Base-by-base conservation (phyloP, 2,329 filamentous ascomycete species). In the Basipetospora chlamydospora region DNA sequence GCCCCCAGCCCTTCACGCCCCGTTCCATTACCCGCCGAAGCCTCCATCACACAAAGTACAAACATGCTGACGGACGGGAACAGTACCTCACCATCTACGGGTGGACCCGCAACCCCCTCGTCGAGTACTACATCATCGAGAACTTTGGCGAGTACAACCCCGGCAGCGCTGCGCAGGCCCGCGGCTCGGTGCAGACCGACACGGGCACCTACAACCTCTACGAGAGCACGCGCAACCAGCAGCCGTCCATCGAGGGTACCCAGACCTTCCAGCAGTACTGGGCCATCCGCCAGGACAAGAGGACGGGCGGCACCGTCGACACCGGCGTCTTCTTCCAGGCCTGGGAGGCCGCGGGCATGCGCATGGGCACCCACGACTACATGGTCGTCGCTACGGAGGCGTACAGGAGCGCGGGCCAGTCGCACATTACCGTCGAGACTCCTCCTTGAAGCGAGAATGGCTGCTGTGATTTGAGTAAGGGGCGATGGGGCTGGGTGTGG, bases 361-460 rank as follows among this genome's bases (percentile, higher is more conserved):
- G 51, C 18, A 47, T 73, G 9, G 69, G 68, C 3, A 55, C 43
- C 26, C 56, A 60, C 44, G 55, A 72, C 49, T 73, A 73, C 49
- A 60, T 65, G 57, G 68, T 73, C 41, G 52, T 71, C 15, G 67
- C 67, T 11, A 66, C 64, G 1, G 68, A 72, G 50, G 67, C 65
- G 3, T 70, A 69, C 50, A 52, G 57, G 41, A 67, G 65, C 52
- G 59, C 55, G 41, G 67, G 68, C 1, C 57, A 52, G 35, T 57
- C 66, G 28, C 52, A 46, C 33, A 67, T 70, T 41, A 67, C 57
- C 35, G 63, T 68, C 45, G 43, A 43, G 42, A 39, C 31, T 18
- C 37, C 37, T 18, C 37, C 37, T 16, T 39, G 21, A 35, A 30
- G 6, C 22, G 11, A 11, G 11, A 23, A 23, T n/a, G n/a, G n/a